These are phyloP conservation scores for Trichomonascaceae sp. DNA, from an alignment of 1,139 yeast species.

Conservation along the genomic window DNA sequence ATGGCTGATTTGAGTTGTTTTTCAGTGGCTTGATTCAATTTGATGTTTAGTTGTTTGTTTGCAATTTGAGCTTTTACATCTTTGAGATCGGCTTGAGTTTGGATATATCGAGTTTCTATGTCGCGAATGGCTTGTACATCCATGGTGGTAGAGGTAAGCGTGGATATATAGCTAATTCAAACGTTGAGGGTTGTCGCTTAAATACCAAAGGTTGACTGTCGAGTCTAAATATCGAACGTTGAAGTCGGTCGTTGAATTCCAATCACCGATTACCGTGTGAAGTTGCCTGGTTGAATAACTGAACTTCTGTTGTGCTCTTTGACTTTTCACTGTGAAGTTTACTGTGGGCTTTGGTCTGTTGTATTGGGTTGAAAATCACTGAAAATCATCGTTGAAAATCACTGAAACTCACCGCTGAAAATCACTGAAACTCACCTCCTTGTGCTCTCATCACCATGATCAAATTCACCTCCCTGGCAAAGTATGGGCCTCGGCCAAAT, in stretches of 20 bases:
- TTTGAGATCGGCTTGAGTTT: constrained; percentile 49
- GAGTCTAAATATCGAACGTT: too few relatives aligned
- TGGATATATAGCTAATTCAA: neutral
- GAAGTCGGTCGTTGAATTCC: neutral
- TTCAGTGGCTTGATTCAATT: constrained; percentile 51
- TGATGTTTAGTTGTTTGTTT: constrained; percentile 51
- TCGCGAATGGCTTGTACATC: constrained; percentile 13
- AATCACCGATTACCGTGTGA: too few relatives aligned
- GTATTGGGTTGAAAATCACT: too few relatives aligned
- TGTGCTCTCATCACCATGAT: neutral
- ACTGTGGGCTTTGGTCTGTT: too few relatives aligned
- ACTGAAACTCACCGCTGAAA: too few relatives aligned
- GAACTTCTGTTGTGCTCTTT: neutral
- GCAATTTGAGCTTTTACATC: constrained; percentile 56
- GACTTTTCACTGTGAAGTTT: neutral
- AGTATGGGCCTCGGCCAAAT: neutral
- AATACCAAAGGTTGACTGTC: too few relatives aligned
- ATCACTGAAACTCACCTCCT: neutral
- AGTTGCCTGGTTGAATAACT: neutral
- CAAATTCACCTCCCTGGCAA: neutral
- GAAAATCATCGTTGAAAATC: too few relatives aligned
- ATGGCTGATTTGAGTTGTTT: constrained; percentile 46
- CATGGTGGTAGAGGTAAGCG: neutral
- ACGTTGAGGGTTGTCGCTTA: too few relatives aligned
- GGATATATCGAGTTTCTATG: constrained; percentile 20